A percentile compares a stretch with the other conserved stretches of the same genome.
Evolutionary conservation across 2,329 filamentous ascomycete genomes (phyloP).

Genomic region (Cladosporium sp.): DNA sequence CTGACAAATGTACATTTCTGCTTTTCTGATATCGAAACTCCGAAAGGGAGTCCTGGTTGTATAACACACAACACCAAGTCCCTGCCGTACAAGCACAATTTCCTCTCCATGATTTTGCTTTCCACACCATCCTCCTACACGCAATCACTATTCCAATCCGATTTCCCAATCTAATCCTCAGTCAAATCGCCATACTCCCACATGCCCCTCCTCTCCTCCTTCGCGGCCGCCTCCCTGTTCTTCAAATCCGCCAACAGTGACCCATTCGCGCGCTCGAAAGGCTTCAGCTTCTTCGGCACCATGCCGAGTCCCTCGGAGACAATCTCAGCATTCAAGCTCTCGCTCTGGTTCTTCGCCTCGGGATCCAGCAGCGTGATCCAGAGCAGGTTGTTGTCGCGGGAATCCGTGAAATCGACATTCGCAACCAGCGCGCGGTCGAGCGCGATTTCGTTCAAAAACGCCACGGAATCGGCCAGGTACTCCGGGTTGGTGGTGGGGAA

Average conservation of each 20-base stretch:
- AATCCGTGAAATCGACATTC: constrained; percentile 79
- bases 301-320: constrained; percentile 80
- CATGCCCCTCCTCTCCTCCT: constrained; percentile 76
- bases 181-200: constrained; percentile 99
- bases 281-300: constrained; percentile 87
- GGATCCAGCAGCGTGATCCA: constrained; percentile 88
- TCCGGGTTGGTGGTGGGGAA: constrained; percentile 70
- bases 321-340: constrained; percentile 74
- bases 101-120: no score
- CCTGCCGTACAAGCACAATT: no score
- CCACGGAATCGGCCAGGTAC: constrained; percentile 77
- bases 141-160: no score
- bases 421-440: constrained; percentile 73
- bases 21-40: no score
- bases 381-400: constrained; percentile 69
- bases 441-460: constrained; percentile 70
- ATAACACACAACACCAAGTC: no score
- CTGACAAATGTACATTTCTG: no score
- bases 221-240: constrained; percentile 72
- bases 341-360: constrained; percentile 57
- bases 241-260: constrained; percentile 69
- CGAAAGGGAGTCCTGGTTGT: no score
- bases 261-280: constrained; percentile 77
- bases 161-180: constrained; percentile 66
- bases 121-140: no score